Evolutionary conservation across 371 early-diverging fungal species (phyloP).

Genomic region (Entomophthora muscae): DNA sequence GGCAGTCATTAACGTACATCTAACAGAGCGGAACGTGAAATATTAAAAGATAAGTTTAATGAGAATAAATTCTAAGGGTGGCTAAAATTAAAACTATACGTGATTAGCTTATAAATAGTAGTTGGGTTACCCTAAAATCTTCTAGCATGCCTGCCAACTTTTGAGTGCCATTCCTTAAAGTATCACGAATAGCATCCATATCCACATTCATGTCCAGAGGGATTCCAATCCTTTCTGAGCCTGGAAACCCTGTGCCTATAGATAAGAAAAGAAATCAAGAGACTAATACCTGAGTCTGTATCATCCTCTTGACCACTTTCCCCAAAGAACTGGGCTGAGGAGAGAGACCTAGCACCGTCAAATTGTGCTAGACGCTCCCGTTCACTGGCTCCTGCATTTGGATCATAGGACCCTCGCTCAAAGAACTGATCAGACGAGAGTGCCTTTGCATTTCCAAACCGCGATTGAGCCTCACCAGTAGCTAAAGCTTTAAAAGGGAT

Average conservation of each 20-base stretch:
- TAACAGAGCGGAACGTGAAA: too few relatives aligned
- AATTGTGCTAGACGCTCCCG: constrained; percentile 45
- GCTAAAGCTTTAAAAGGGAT: too few relatives aligned
- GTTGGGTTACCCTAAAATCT: constrained; percentile 3
- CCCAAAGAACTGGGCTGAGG: constrained; percentile 67
- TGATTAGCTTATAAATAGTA: too few relatives aligned
- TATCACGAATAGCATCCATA: constrained; percentile 42
- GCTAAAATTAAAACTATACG: too few relatives aligned
- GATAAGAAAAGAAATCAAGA: neutral
- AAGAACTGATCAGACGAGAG: constrained; percentile 85
- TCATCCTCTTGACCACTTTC: constrained; percentile 48
- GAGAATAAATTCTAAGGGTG: too few relatives aligned
- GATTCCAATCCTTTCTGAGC: constrained; percentile 50
- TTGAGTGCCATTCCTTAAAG: constrained; percentile 41
- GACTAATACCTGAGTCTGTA: constrained; percentile 44
- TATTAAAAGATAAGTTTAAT: too few relatives aligned
- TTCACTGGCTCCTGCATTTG: constrained; percentile 40
- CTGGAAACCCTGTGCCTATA: constrained; percentile 22
- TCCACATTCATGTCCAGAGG: constrained; percentile 48
- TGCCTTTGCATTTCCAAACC: constrained; percentile 58
- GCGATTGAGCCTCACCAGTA: constrained; percentile 27
- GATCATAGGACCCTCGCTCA: constrained; percentile 53
- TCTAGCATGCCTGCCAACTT: constrained; percentile 14
- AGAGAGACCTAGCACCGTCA: constrained; percentile 50
- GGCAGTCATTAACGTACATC: too few relatives aligned